Conservation (phyloP, 2,329 filamentous ascomycete genomes). For the Elsinoe arachidis region DNA sequence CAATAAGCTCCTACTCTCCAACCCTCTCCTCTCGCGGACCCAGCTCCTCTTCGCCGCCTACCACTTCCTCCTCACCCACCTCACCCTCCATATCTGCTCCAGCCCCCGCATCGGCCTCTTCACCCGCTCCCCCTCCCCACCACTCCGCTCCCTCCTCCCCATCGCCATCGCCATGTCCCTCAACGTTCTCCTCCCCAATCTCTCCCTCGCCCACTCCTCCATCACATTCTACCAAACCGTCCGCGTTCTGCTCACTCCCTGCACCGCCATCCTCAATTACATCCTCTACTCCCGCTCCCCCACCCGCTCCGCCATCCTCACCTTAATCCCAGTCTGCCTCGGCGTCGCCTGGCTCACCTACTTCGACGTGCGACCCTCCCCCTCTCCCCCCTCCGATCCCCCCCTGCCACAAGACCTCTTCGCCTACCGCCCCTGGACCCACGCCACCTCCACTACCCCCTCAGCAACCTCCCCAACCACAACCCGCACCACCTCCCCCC, state of each 20-base stretch:
- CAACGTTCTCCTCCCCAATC: conserved; percentile 61
- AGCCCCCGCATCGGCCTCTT: conserved; percentile 52
- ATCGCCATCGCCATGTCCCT: conserved; percentile 59
- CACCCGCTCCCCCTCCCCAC: conserved; percentile 29
- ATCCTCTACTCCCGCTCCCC: conserved; percentile 51
- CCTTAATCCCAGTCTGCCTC: conserved; percentile 51
- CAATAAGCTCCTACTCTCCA: conserved; percentile 61
- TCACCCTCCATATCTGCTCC: conserved; percentile 55
- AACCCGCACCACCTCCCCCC: conserved; percentile 36
- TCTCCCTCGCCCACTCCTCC: conserved; percentile 58
- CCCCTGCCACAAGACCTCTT: not conserved
- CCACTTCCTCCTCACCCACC: conserved; percentile 58
- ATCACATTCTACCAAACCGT: conserved; percentile 65
- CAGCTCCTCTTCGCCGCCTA: conserved; percentile 60
- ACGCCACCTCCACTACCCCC: not conserved
- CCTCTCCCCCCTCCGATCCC: not conserved
- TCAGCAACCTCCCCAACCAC: not conserved
- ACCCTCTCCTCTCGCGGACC: conserved; percentile 51
- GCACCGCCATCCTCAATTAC: conserved; percentile 57
- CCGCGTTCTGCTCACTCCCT: conserved; percentile 57
- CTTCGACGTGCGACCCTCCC: conserved; percentile 47
- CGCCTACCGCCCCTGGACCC: not conserved
- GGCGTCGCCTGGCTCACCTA: conserved; percentile 61
- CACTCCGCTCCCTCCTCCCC: conserved; percentile 50
- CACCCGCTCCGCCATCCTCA: conserved; percentile 44